Evolutionary conservation across 768 basidiomycete species (phyloP), one percentile per base, ranked within the genome.

Genomic region (Lyophyllum semitale): DNA sequence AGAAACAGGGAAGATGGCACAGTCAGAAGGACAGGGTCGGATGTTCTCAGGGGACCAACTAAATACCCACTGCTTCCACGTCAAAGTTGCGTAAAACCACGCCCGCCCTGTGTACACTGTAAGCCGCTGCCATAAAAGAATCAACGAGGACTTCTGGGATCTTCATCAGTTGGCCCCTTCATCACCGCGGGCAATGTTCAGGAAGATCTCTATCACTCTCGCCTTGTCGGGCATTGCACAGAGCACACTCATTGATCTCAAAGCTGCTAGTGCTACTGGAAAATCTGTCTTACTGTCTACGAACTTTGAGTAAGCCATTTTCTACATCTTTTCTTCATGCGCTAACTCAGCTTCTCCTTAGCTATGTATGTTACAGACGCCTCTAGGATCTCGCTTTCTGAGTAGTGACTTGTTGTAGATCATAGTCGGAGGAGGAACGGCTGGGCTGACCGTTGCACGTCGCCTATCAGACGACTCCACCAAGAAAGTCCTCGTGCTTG

Each of bases 401-500:
- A 22, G 30, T 4, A 26, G 13, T 18, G 4, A 12, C n/a, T 29
- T 53, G n/a, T 12, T 23, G 8, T 50, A 69, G 68, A 63, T 69
- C 20, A 54, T 69, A 26, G 65, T 69, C 22, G 73, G 73, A 44
- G 73, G 73, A 25, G 73, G 73, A 9, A 68, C 71, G 6, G 63
- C 73, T 18, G 73, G 73, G 8, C 54, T 73, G 22, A 68, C 71
- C 13, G 63, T 73, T 38, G 73, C 72, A 4, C 55, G 59, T 35
- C 68, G 72, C 12, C 58, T 74, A 2, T 57, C 71, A 12, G 69
- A 72, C 37, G 56, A 64, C 38, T 18, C 46, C 12, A 33, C 42
- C 17, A 66, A 57, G 18, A 61, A 52, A 15, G 50, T 74, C 20
- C 61, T 72, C 26, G 66, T 72, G 46, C 60, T 74, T 32, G 73